phyloP scores from a whole-genome alignment of 345 rosid species.

The Syzygium aqueum region DNA sequence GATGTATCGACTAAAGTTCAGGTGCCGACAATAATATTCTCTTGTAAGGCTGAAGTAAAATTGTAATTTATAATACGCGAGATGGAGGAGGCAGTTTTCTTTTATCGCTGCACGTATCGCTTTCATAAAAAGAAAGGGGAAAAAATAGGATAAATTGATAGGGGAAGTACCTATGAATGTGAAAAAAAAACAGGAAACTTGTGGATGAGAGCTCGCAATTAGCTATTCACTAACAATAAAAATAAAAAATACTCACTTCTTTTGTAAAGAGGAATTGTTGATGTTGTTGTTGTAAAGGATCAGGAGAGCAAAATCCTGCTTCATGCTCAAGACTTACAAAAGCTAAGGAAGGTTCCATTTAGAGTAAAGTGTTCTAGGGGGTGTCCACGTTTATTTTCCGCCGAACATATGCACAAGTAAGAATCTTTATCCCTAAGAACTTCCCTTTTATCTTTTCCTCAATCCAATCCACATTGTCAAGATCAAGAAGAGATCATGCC shows the following conservation, averaged over 20 bases:
- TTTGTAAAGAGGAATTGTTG: not conserved
- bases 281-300: not conserved
- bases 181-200: fast-evolving
- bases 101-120: fast-evolving
- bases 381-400: not conserved
- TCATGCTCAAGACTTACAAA: not conserved
- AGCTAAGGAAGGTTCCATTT: not conserved
- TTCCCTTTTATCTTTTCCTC: not conserved
- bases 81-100: fast-evolving
- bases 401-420: fast-evolving
- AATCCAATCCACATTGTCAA: not conserved
- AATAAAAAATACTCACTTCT: not conserved
- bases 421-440: fast-evolving
- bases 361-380: fast-evolving
- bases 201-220: fast-evolving
- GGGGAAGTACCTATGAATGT: not conserved
- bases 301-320: not conserved
- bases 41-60: fast-evolving
- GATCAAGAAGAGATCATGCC: not conserved
- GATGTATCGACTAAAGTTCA: not conserved
- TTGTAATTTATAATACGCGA: not conserved
- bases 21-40: fast-evolving
- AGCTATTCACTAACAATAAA: not conserved
- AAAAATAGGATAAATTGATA: not conserved
- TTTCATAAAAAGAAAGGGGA: fast-evolving